Evolutionary conservation across 208 protist genomes (phyloP).

Genomic region (Wallacemonas sp.): DNA sequence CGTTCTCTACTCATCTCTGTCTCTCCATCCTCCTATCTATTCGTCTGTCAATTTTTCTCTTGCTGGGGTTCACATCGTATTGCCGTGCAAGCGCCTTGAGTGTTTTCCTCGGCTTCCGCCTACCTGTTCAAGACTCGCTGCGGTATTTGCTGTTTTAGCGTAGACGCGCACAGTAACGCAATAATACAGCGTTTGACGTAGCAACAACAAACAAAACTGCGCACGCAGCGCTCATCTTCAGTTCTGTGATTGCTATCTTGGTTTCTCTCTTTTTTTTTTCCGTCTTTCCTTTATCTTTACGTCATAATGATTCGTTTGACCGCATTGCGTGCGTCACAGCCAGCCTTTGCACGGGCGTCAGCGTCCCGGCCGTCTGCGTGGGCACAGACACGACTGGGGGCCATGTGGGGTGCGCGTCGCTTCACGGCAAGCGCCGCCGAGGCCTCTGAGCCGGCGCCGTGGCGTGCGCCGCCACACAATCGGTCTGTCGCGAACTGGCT

Average conservation of each 20-base stretch:
- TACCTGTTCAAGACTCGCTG: conserved; percentile 4
- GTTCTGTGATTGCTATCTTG: neutral
- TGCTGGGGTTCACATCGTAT: too few species aligned
- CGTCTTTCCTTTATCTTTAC: too few species aligned
- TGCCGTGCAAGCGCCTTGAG: too few species aligned
- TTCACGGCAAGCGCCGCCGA: neutral
- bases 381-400: neutral
- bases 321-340: conserved; percentile 7
- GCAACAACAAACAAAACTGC: too few species aligned
- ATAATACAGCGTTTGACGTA: too few species aligned
- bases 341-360: neutral
- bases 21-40: too few species aligned
- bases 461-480: conserved; percentile 47
- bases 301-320: conserved; percentile 29
- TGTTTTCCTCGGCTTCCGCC: too few species aligned
- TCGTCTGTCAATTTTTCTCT: too few species aligned
- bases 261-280: neutral
- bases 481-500: conserved; percentile 87
- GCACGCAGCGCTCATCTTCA: too few species aligned
- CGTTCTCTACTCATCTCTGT: too few species aligned
- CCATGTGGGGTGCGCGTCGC: neutral
- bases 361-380: neutral
- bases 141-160: too few species aligned
- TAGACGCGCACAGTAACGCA: too few species aligned
- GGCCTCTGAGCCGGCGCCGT: conserved; percentile 4